These are phyloP conservation scores for Daldinia concentrica DNA, from an alignment of 495 filamentous ascomycete species.

Conservation along the genomic window DNA sequence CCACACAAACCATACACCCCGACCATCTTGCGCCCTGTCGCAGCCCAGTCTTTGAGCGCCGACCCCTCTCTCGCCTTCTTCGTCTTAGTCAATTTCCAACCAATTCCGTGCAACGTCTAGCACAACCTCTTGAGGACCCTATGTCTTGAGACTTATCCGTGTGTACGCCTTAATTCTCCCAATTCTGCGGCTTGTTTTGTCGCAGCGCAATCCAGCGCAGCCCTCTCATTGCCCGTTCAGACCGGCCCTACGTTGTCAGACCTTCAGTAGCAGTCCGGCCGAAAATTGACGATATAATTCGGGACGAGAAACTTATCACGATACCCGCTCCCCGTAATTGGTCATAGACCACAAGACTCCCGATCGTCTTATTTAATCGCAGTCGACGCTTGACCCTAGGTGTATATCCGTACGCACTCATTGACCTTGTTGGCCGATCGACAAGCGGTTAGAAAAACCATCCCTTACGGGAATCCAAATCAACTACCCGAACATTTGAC, in stretches of 20 bases:
- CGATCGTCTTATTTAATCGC: slow-evolving; percentile 15
- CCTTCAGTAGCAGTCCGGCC: slow-evolving; percentile 21
- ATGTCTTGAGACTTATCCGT: slow-evolving; percentile 37
- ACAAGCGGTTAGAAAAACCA: not conserved
- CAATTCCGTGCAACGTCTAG: slow-evolving; percentile 39
- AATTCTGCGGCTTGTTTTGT: slow-evolving; percentile 27
- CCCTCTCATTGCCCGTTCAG: slow-evolving; percentile 23
- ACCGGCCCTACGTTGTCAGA: slow-evolving; percentile 29
- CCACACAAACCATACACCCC: slow-evolving; percentile 11
- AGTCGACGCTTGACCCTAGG: slow-evolving; percentile 1
- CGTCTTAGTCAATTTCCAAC: slow-evolving; percentile 39
- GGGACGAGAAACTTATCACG: slow-evolving; percentile 3
- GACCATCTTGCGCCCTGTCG: slow-evolving; percentile 37
- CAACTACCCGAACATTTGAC: slow-evolving; percentile 27
- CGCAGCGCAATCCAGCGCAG: slow-evolving; percentile 37
- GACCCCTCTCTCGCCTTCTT: slow-evolving; percentile 35
- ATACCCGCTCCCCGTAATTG: slow-evolving; percentile 14
- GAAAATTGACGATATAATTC: slow-evolving; percentile 26
- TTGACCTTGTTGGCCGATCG: slow-evolving; percentile 8
- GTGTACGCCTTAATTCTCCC: slow-evolving; percentile 36
- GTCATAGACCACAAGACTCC: not conserved
- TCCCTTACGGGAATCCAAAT: slow-evolving; percentile 37
- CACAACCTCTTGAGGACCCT: slow-evolving; percentile 33
- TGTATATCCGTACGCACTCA: not conserved
- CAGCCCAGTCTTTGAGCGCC: slow-evolving; percentile 32